Conservation (phyloP, 805 yeast species). For the Candida jianshihensis region DNA sequence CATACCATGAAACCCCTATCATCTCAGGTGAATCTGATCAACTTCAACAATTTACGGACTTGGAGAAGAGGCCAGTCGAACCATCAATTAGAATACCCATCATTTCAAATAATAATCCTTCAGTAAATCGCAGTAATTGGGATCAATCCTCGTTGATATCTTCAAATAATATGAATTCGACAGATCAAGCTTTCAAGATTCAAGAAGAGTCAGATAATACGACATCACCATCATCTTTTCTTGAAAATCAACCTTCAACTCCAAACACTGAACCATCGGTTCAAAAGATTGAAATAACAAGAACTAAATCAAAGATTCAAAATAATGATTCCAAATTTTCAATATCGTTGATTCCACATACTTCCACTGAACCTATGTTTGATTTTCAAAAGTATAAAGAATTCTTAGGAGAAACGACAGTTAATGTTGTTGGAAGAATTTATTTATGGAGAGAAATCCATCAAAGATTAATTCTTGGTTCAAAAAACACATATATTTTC, state of each 20-base stretch:
- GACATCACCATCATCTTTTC: no score
- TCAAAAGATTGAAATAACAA: background rate
- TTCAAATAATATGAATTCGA: no score
- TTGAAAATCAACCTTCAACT: background rate
- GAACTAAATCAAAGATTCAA: background rate
- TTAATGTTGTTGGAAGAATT: background rate
- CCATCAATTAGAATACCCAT: no score
- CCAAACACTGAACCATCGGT: background rate
- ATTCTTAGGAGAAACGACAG: constrained; percentile 2
- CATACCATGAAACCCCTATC: no score
- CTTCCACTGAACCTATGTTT: background rate
- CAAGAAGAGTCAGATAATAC: background rate
- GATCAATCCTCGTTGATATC: no score
- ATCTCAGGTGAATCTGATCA: no score
- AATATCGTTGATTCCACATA: background rate
- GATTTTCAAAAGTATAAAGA: background rate
- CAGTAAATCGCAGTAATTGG: no score
- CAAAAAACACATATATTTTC: background rate
- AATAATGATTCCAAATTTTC: no score
- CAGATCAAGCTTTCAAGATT: no score
- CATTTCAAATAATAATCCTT: no score
- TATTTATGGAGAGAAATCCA: constrained; percentile 1
- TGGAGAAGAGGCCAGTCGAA: no score
- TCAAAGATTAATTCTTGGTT: background rate
- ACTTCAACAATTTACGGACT: no score